Evolutionary conservation across 345 rosid species (phyloP).

Genomic region (Salix udensis): DNA sequence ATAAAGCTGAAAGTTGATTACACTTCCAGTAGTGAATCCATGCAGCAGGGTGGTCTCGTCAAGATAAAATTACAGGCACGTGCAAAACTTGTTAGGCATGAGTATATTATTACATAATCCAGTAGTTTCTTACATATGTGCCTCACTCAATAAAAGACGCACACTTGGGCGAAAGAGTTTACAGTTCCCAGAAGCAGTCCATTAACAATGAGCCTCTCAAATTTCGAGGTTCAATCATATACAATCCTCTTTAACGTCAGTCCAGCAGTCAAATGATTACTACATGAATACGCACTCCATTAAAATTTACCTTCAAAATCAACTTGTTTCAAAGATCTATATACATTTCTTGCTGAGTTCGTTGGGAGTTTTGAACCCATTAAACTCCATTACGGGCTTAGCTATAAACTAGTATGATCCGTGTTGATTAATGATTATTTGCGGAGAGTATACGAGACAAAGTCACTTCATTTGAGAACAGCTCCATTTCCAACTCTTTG

Average conservation of each 20-base stretch:
- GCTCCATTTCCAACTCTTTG: background rate
- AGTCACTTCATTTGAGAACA: background rate
- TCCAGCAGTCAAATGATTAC: background rate
- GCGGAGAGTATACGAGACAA: background rate
- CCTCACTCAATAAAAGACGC: background rate
- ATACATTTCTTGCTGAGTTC: background rate
- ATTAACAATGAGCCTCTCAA: background rate
- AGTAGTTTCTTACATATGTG: no score
- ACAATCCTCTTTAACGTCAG: background rate
- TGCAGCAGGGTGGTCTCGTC: no score
- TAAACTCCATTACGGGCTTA: background rate
- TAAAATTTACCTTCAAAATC: background rate
- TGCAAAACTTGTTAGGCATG: no score
- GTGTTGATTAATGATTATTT: background rate
- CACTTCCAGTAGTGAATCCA: no score
- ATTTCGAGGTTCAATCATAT: background rate
- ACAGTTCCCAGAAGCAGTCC: conserved; percentile 9
- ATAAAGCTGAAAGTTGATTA: no score
- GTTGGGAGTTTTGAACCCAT: background rate
- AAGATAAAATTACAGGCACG: no score
- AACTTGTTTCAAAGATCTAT: background rate
- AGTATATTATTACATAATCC: no score
- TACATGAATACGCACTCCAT: background rate
- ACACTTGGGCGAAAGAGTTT: background rate
- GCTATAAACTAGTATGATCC: no score